phyloP scores from a whole-genome alignment of 805 yeast genomes.

The Komagataella populi region DNA sequence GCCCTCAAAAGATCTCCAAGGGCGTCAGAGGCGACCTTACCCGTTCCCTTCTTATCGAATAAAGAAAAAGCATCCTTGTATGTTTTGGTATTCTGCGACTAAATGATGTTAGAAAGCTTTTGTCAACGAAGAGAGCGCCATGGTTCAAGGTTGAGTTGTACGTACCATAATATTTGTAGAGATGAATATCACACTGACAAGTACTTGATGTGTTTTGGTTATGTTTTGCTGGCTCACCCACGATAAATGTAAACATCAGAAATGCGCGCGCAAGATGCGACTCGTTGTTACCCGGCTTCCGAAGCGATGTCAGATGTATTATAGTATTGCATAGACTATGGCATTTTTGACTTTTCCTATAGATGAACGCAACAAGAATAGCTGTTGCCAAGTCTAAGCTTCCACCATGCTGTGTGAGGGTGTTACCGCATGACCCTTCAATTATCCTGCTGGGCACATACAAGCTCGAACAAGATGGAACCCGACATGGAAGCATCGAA shows the following conservation, averaged over 20 bases:
- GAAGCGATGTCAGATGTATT: background rate
- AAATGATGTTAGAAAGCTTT: background rate
- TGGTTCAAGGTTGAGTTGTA: background rate
- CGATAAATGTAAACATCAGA: background rate
- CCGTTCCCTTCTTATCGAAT: conserved; percentile 93
- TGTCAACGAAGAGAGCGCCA: background rate
- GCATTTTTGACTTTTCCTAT: background rate
- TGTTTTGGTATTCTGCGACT: conserved; percentile 18
- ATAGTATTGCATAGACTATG: background rate
- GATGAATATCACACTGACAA: background rate
- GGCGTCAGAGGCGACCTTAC: conserved; percentile 70
- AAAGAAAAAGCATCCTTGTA: conserved; percentile 91
- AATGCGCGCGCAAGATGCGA: background rate
- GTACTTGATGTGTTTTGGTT: background rate
- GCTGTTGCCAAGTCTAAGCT: conserved; percentile 27
- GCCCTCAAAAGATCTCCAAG: conserved; percentile 93
- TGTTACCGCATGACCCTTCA: conserved; percentile 34
- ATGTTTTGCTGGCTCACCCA: background rate
- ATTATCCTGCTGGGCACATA: conserved; percentile 68
- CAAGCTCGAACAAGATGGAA: conserved; percentile 45
- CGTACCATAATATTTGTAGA: background rate
- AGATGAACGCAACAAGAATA: conserved; percentile 8
- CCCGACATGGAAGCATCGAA: conserved; percentile 51
- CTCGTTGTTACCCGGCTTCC: background rate
- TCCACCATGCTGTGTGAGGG: conserved; percentile 78